Conservation (phyloP, 768 basidiomycete species). For the Crucibulum laeve region DNA sequence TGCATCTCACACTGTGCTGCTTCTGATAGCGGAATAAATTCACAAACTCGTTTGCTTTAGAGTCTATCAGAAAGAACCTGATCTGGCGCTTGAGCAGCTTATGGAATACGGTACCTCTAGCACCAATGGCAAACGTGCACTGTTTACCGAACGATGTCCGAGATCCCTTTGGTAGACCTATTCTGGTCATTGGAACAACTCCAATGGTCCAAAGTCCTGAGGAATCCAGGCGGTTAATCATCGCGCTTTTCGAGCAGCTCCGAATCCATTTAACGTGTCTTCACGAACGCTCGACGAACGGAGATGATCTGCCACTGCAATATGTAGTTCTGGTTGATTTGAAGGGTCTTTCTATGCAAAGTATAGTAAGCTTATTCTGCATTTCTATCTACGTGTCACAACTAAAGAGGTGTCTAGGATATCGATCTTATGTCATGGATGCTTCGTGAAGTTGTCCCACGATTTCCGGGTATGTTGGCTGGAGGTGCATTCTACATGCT, state of each 20-base stretch:
- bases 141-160: conserved; percentile 49
- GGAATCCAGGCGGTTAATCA: conserved; percentile 34
- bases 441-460: conserved; percentile 60
- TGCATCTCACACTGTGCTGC: conserved; percentile 5
- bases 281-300: conserved; percentile 26
- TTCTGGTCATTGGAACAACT: conserved; percentile 49
- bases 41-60: conserved; percentile 55
- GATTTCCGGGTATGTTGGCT: conserved; percentile 73
- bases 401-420: conserved; percentile 31
- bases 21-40: conserved; percentile 62
- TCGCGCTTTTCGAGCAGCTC: conserved; percentile 52
- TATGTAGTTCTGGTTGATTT: conserved; percentile 69
- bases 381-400: conserved; percentile 4
- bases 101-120: conserved; percentile 26
- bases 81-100: conserved; percentile 52
- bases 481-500: conserved; percentile 41
- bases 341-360: conserved; percentile 48
- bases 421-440: conserved; percentile 63
- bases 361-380: conserved; percentile 39
- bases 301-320: conserved; percentile 47
- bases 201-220: conserved; percentile 34
- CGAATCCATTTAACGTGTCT: conserved; percentile 51
- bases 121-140: conserved; percentile 33
- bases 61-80: conserved; percentile 50
- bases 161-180: conserved; percentile 65